Conservation (phyloP, 768 basidiomycete genomes). For the Boletus eberwhitei region DNA sequence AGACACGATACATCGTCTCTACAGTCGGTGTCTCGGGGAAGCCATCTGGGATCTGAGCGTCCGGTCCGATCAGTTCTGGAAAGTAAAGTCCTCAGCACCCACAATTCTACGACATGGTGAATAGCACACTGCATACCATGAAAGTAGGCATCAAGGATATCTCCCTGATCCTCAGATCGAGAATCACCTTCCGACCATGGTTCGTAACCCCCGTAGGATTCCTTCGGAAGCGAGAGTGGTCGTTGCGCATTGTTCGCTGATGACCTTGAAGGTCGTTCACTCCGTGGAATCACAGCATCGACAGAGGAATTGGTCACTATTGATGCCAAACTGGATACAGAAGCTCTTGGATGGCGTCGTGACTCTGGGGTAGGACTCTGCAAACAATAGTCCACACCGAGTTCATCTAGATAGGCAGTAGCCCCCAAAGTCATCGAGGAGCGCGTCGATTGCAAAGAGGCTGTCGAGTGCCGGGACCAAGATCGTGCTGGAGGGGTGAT, state of each 20-base stretch:
- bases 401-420: slow-evolving; percentile 28
- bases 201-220: slow-evolving; percentile 18
- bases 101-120: neutral
- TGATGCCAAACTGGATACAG: slow-evolving; percentile 54
- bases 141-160: slow-evolving; percentile 44
- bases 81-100: slow-evolving; percentile 1
- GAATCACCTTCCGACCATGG: slow-evolving; percentile 24
- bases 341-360: slow-evolving; percentile 31
- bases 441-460: slow-evolving; percentile 32
- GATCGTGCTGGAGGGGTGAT: slow-evolving; percentile 17
- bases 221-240: slow-evolving; percentile 15
- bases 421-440: slow-evolving; percentile 26
- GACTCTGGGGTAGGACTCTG: slow-evolving; percentile 20
- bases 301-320: slow-evolving; percentile 55
- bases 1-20: slow-evolving; percentile 6
- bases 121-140: slow-evolving; percentile 26
- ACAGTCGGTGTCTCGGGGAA: slow-evolving; percentile 21
- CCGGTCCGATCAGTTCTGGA: slow-evolving; percentile 24
- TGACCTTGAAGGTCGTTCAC: slow-evolving; percentile 15
- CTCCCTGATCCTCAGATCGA: slow-evolving; percentile 28
- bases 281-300: slow-evolving; percentile 52
- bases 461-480: slow-evolving; percentile 18
- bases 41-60: slow-evolving; percentile 5
- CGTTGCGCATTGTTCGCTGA: slow-evolving; percentile 10
- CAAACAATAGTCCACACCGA: slow-evolving; percentile 29